A percentile compares a stretch with the other conserved stretches of the same genome.
Conservation (phyloP, 2,329 filamentous ascomycete genomes). For the Boeremia lycopersici region DNA sequence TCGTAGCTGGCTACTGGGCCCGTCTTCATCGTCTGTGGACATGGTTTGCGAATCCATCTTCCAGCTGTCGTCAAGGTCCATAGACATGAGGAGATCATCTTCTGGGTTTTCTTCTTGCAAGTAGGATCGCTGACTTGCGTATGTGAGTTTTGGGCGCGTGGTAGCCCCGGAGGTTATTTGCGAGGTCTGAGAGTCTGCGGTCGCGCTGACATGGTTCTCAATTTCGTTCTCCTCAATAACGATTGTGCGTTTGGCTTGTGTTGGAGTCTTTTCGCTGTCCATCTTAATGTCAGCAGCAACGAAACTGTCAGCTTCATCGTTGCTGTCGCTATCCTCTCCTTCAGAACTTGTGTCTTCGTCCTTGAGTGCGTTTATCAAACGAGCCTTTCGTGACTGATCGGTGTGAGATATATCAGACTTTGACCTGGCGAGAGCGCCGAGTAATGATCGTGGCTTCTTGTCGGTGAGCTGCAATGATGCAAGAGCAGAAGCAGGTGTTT, state of each 20-base stretch:
- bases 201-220: slow-evolving; percentile 29
- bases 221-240: slow-evolving; percentile 3
- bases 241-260: background rate
- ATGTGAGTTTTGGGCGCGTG: slow-evolving; percentile 58
- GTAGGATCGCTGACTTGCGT: slow-evolving; percentile 64
- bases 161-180: slow-evolving; percentile 25
- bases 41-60: slow-evolving; percentile 26
- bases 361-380: slow-evolving; percentile 42
- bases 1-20: slow-evolving; percentile 51
- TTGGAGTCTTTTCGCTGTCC: background rate
- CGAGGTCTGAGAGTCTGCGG: slow-evolving; percentile 37
- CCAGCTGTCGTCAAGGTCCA: slow-evolving; percentile 38
- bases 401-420: slow-evolving; percentile 41
- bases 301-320: slow-evolving; percentile 24
- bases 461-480: slow-evolving; percentile 39
- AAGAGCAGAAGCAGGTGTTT: slow-evolving; percentile 42
- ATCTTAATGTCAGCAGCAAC: background rate
- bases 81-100: slow-evolving; percentile 44
- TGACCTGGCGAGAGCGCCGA: slow-evolving; percentile 36
- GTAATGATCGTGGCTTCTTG: slow-evolving; percentile 25
- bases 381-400: slow-evolving; percentile 31
- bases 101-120: slow-evolving; percentile 59
- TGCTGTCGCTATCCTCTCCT: slow-evolving; percentile 35
- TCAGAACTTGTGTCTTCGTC: slow-evolving; percentile 32
- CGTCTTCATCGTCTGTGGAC: slow-evolving; percentile 54